These are phyloP conservation scores for Alternaria triticimaculans DNA, from an alignment of 2,329 filamentous ascomycete genomes.

Conservation along the genomic window DNA sequence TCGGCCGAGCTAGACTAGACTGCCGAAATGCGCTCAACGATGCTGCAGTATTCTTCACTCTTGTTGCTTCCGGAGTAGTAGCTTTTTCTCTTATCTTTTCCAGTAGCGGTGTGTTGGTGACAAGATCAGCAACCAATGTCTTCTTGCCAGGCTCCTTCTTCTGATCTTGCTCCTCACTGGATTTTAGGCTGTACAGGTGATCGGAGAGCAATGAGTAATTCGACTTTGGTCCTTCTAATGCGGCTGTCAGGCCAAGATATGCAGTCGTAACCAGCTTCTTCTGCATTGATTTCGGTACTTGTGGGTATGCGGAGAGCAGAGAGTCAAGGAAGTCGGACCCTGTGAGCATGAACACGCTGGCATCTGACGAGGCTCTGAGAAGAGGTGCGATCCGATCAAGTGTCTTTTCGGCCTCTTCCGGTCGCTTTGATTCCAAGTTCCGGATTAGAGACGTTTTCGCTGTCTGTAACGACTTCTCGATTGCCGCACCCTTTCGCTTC, in stretches of 20 bases:
- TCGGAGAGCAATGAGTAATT: conserved; percentile 80
- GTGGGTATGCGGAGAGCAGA: conserved; percentile 69
- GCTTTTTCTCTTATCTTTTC: conserved; percentile 65
- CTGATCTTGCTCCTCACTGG: conserved; percentile 68
- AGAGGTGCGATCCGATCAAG: conserved; percentile 69
- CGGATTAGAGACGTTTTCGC: conserved; percentile 69
- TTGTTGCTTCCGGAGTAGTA: conserved; percentile 57
- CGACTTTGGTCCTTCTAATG: conserved; percentile 70
- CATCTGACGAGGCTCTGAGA: conserved; percentile 65
- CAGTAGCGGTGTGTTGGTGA: conserved; percentile 80
- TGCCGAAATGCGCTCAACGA: conserved; percentile 65
- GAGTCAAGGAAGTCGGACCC: conserved; percentile 89
- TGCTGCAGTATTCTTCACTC: conserved; percentile 66
- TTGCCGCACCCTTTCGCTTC: conserved; percentile 54
- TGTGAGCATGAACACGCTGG: conserved; percentile 71
- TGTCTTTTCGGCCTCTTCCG: conserved; percentile 61
- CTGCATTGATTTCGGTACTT: conserved; percentile 67
- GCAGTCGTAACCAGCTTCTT: conserved; percentile 73
- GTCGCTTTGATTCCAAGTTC: conserved; percentile 67
- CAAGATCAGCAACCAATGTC: conserved; percentile 80
- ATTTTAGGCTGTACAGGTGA: conserved; percentile 81
- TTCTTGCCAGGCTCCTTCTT: conserved; percentile 48
- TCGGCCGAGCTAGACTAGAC: conserved; percentile 60
- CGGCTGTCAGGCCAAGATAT: conserved; percentile 76
- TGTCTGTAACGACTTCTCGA: conserved; percentile 64